Conservation (phyloP, 345 rosid genomes). For the Passiflora organensis region DNA sequence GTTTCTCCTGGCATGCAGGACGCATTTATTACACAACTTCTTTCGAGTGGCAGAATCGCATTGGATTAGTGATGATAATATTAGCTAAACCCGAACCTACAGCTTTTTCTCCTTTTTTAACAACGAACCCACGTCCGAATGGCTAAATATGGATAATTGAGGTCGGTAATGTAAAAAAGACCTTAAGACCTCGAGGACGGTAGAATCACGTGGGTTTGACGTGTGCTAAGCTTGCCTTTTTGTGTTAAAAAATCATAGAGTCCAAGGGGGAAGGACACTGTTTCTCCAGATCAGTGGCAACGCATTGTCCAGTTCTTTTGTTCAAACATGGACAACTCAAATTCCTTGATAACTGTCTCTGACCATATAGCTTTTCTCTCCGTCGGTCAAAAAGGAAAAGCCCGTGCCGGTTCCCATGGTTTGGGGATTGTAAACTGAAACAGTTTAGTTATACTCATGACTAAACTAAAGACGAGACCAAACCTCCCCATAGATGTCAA, state of each 20-base stretch:
- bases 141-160: too few species aligned
- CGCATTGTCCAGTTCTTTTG: slow-evolving; percentile 1
- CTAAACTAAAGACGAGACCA: background rate
- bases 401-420: slow-evolving; percentile 3
- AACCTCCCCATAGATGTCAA: too few species aligned
- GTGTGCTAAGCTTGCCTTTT: slow-evolving; percentile 3
- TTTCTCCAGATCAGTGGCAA: too few species aligned
- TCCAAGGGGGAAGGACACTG: background rate
- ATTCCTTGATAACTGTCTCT: slow-evolving; percentile 3
- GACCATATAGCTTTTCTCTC: background rate
- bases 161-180: background rate
- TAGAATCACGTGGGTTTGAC: slow-evolving; percentile 29
- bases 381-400: background rate
- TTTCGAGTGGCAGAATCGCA: too few species aligned
- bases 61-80: too few species aligned
- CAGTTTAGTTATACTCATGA: background rate
- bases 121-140: too few species aligned
- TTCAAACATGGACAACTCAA: slow-evolving; percentile 1
- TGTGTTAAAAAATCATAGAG: background rate
- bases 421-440: slow-evolving; percentile 20
- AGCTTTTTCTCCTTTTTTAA: too few species aligned
- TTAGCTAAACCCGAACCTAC: too few species aligned
- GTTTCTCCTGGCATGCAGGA: too few species aligned
- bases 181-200: slow-evolving; percentile 32
- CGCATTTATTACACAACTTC: too few species aligned